Percentiles rank a stretch among this genome's conserved stretches.
phyloP scores from a whole-genome alignment of 805 yeast species.

The Metschnikowia noctiluminum region DNA sequence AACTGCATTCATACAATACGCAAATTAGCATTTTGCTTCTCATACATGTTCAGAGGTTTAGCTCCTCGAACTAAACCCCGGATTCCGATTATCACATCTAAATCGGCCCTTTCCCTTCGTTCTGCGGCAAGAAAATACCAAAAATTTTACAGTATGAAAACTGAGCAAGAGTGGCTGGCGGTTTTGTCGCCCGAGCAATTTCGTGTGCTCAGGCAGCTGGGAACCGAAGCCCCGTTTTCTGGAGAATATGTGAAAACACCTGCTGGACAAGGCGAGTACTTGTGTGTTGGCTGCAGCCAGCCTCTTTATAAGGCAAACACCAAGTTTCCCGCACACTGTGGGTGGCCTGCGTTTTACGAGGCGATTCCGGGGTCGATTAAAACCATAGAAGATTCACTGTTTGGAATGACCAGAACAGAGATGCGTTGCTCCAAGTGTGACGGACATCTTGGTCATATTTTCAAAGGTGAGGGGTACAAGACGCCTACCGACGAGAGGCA shows the following conservation, averaged over 20 bases:
- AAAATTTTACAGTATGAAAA: conserved; percentile 10
- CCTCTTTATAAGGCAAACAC: conserved; percentile 78
- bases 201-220: conserved; percentile 68
- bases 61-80: too few relatives aligned
- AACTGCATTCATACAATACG: too few relatives aligned
- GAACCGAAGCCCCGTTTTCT: conserved; percentile 64
- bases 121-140: not conserved
- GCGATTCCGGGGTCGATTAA: conserved; percentile 79
- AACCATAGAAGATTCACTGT: conserved; percentile 54
- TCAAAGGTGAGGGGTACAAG: conserved; percentile 87
- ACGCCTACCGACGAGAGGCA: conserved; percentile 91
- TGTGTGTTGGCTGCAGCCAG: conserved; percentile 80
- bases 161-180: conserved; percentile 76
- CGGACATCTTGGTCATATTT: conserved; percentile 94
- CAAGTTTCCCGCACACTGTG: conserved; percentile 89
- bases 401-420: conserved; percentile 84
- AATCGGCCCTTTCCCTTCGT: too few relatives aligned
- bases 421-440: conserved; percentile 87
- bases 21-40: too few relatives aligned
- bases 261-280: conserved; percentile 61
- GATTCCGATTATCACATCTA: too few relatives aligned
- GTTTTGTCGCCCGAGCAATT: conserved; percentile 72
- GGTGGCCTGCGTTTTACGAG: conserved; percentile 97
- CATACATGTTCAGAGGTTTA: too few relatives aligned
- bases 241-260: conserved; percentile 59